Evolutionary conservation across 495 filamentous ascomycete genomes (phyloP), one percentile per base, ranked within the genome.

Genomic region (Glutinoglossum americanum): DNA sequence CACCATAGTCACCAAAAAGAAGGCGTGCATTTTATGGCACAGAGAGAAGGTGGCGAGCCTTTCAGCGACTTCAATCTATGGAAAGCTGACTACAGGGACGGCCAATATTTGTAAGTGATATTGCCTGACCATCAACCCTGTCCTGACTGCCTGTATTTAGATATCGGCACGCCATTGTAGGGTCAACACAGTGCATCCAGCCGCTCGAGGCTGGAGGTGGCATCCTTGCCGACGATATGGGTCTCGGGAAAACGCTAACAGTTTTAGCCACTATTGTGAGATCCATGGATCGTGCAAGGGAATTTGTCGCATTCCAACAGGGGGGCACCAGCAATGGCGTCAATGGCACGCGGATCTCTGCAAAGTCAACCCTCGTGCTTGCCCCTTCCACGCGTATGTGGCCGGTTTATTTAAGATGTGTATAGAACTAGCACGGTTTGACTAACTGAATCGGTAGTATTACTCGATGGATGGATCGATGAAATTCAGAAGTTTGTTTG

Each of bases 141-240:
- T n/a, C n/a, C n/a, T n/a, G n/a, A n/a, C n/a, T n/a, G n/a, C n/a
- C n/a, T n/a, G n/a, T n/a, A n/a, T 25, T 15, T 25, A 49, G 47
- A 1, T 49, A 49, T 15, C 47, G 19, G n/a, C 47, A 49, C n/a
- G 6, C 13, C 47, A 49, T 49, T 13, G 19, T 3, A 2, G 47
- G 47, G 13, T 21, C 47, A 13, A 49, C n/a, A 9, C 3, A n/a
- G 47, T 15, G 8, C n/a, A 15, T 23, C 8, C 47, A n/a, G n/a
- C 47, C 47, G 19, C 1, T 23, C 47, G 47, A 49, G 6, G 8
- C 19, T 27, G 6, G 8, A 3, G 89, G 89, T 26, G 92, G 92
- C 55, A 98, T 98, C 58, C 70, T 98, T 57, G 92, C 92, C 57
- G 92, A 98, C 67, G 92, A 98, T 70, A 96, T 96, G 89, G 89